Base-by-base conservation (phyloP, 306 rosid genomes). In the Citrullus amarus region DNA sequence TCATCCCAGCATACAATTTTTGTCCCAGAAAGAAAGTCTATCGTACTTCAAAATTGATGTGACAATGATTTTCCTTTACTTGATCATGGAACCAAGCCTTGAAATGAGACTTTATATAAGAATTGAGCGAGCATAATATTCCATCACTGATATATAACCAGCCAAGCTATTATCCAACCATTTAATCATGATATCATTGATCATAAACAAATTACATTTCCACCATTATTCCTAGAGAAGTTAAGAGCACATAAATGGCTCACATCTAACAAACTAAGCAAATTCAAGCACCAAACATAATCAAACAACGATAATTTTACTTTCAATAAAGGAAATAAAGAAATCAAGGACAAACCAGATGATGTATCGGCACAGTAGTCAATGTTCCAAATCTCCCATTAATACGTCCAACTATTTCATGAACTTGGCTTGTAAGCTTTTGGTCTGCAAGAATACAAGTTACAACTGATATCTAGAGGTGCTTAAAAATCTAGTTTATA, bases 341-440 rank as follows among this genome's bases (percentile, higher is more conserved):
- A 75, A 78, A 32, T 75, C 22, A 71, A 48, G 51, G 69, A 79
- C 88, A 58, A 69, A 93, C 98, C 96, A 93, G 86, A 80, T 93
- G 98, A 86, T 93, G 98, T 83, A 93, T 93, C 20, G 98, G 98
- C 82, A 93, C 98, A 56, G 98, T 79, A 32, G 88, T 85, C 84
- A 93, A 79, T 34, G 91, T 59, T 80, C 98, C 98, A 65, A 93
- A 93, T 84, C 96, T 85, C 39, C 98, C 98, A 84, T 93, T 93
- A 67, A 93, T 93, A 79, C 98, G 93, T 38, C 98, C 96, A 83
- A 93, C 96, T 82, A 93, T 91, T 87, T 93, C 98, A 89, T 93
- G 98, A 79, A 93, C 98, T 86, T 93, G 96, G 81, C 98, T 93
- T 56, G 98, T 93, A 36, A 93, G 94, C 82, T 93, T 93, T 79